Evolutionary conservation across 2,329 filamentous ascomycete genomes (phyloP), one percentile per base, ranked within the genome.

Genomic region (Pyricularia sp.): DNA sequence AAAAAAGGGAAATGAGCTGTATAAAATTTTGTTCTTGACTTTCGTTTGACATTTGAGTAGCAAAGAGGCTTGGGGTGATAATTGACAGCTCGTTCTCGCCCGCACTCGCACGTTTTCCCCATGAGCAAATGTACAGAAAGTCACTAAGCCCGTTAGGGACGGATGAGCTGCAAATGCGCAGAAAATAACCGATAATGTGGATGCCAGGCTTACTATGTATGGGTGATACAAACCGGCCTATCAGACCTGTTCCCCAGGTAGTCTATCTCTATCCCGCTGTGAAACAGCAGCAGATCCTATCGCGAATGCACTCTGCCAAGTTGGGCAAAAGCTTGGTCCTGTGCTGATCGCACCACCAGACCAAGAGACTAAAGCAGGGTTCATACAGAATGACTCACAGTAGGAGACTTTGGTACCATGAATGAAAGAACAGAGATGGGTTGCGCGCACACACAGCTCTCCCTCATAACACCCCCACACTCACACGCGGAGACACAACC

Each of bases 11-110:
- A 63, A 26, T 14, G 12, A 30, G 59, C 59, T 63, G 59, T 63
- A 63, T 17, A 63, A 26, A 11, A 63, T 63, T 63, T 17, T 20
- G 14, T 30, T 63, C 25, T 63, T 4, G 58, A 61, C 58, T 4
- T 61, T 63, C 59, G 14, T 23, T 63, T 63, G 42, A n/a, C 20
- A 17, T 7, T 20, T 63, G 12, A 30, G 59, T 17, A 30, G 59
- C 59, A 63, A 69, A 69, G 68, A 66, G 25, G 64, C 30, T 50
- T 59, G n/a, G 61, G 26, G 25, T 30, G 25, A 63, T 63, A 63
- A 63, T 63, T 30, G 26, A 63, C 59, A 63, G 59, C 59, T 63
- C 59, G 14, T 63, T 63, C 59, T 63, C 59, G 25, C 25, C 5
- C 59, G 14, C 10, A 17, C 14, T 63, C 11, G 25, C 58, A 25